phyloP scores from a whole-genome alignment of 768 basidiomycete genomes.

The Boletellus emodensis region DNA sequence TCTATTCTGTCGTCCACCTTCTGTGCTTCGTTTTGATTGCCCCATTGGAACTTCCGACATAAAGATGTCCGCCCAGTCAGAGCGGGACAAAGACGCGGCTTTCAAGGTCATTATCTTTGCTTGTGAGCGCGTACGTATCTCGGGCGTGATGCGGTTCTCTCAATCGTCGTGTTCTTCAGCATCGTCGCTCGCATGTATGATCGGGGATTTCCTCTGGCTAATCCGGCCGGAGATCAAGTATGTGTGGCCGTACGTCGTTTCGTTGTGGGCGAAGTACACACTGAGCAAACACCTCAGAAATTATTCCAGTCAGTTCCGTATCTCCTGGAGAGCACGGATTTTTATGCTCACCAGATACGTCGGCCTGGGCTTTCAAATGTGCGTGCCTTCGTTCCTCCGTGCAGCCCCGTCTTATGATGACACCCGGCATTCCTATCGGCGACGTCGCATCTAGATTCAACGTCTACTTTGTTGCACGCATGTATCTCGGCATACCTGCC shows the following conservation, averaged over 20 bases:
- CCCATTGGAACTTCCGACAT: too few species aligned
- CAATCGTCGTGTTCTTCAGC: conserved; percentile 1
- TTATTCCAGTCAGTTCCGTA: conserved; percentile 5
- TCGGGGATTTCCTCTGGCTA: conserved; percentile 10
- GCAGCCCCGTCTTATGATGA: not conserved
- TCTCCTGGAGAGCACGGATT: conserved; percentile 4
- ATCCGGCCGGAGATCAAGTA: conserved; percentile 7
- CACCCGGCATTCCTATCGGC: too few species aligned
- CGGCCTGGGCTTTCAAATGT: conserved; percentile 21
- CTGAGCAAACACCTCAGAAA: not conserved
- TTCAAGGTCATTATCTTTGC: not conserved
- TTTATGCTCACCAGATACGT: conserved; percentile 16
- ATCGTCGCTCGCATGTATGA: conserved; percentile 7
- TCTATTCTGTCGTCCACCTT: too few species aligned
- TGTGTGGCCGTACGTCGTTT: conserved; percentile 19
- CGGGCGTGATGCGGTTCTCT: not conserved
- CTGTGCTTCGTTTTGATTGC: too few species aligned
- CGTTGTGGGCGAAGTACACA: too few species aligned
- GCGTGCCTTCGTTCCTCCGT: not conserved
- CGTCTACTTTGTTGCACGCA: conserved; percentile 17
- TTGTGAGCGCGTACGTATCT: not conserved
- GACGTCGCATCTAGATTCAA: conserved; percentile 14
- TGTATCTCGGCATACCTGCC: conserved; percentile 10
- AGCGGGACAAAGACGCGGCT: not conserved
- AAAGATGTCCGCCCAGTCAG: not conserved